Base-by-base conservation (phyloP, 2,329 filamentous ascomycete species). In the Leptosphaerulina australis region DNA sequence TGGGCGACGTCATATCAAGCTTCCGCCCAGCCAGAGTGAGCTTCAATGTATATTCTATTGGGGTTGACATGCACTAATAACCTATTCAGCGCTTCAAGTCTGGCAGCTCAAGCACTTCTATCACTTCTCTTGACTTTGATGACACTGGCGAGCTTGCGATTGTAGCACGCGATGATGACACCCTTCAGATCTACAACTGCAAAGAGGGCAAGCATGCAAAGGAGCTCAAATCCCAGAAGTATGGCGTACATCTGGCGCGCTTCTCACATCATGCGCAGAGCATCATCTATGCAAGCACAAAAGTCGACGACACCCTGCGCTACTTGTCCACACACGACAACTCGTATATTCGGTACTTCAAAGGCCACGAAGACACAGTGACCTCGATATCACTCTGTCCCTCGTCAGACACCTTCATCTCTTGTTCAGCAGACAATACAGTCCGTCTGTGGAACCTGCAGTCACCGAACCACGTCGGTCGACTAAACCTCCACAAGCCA, bases 291-390 rank as follows among this genome's bases (percentile, higher is more conserved):
- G 92, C 94, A 41, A 96, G 90, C 70, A 99, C 94, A 10, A 97
- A 96, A 70, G 86, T 95, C 63, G 95, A 99, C 68, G 88, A 93
- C 77, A 91, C 85, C 65, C 95, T 88, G 60, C 87, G 86, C 70
- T 97, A 88, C 76, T 88, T 91, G 55, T 95, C 84, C 48, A 96
- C 88, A 10, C 94, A 99, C 74, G 94, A 97, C 73, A 97, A 97
- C 76, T 89, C 88, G 51, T 99, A 96, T 73, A 89, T 97, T 55
- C 88, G 94, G 56, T 99, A 99, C 75, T 99, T 97, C 71, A 87
- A 90, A 54, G 94, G 93, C 39, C 94, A 99, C 73, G 88, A 89
- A 31, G 87, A 83, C 51, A 81, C 86, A 46, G 94, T 99, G 26
- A 97, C 93, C 14, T 88, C 83, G 53, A 81, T 99, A 21, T 80